Conservation (phyloP, 2,329 filamentous ascomycete species). For the Claviceps citrina region DNA sequence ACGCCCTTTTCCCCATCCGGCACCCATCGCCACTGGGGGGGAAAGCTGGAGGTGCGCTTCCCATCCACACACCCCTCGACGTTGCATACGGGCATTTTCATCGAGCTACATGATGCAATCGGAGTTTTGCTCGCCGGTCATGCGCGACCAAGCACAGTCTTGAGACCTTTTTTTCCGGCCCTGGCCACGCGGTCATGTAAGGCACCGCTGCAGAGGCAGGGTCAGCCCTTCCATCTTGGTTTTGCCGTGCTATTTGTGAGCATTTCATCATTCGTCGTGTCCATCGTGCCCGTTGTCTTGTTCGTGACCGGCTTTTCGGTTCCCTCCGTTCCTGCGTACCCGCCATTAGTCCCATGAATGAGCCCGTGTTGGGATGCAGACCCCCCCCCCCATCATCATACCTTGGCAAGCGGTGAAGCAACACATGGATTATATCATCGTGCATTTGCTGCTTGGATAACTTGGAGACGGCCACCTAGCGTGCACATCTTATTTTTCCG, state of each 20-base stretch:
- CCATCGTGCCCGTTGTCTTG: neutral
- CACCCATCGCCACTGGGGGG: too few relatives aligned
- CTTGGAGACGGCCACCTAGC: neutral
- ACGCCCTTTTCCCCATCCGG: neutral
- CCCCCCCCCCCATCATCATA: neutral
- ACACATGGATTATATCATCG: neutral
- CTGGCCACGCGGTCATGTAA: constrained; percentile 17
- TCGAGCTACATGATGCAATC: constrained; percentile 17
- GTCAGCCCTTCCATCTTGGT: constrained; percentile 7
- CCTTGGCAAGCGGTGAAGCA: neutral
- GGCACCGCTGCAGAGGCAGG: constrained; percentile 10
- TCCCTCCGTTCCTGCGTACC: constrained; percentile 3
- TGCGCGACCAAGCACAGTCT: constrained; percentile 9
- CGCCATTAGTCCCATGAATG: neutral
- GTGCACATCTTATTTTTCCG: neutral
- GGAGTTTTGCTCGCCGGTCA: constrained; percentile 12
- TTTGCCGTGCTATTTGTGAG: neutral
- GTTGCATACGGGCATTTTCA: constrained; percentile 11
- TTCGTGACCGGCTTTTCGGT: constrained; percentile 2
- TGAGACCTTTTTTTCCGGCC: constrained; percentile 6
- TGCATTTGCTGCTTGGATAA: neutral
- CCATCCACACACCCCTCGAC: constrained; percentile 15
- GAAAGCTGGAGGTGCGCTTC: too few relatives aligned
- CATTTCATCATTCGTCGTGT: too few relatives aligned
- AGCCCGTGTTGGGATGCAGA: neutral